A percentile compares a stretch with the other conserved stretches of the same genome.
Conservation (phyloP, 176 grass and related monocot species). For the Phoenix dactylifera region DNA sequence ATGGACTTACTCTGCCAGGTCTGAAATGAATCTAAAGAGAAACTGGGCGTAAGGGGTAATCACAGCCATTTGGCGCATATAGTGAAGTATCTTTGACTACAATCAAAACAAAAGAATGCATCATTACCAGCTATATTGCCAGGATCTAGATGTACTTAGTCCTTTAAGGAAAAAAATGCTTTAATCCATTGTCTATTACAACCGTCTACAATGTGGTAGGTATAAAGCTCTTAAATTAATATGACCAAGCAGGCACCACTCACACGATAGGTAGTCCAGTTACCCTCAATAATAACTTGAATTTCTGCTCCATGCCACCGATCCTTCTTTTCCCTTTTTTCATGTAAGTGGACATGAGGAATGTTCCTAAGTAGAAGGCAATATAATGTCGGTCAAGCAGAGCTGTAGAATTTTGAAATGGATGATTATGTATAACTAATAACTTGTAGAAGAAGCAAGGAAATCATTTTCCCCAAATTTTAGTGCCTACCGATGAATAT, state of each 20-base stretch:
- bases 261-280: slow-evolving; percentile 93
- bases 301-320: slow-evolving; percentile 91
- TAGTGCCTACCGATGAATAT: slow-evolving; percentile 86
- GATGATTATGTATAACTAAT: too few species aligned
- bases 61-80: slow-evolving; percentile 97
- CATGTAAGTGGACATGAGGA: slow-evolving; percentile 95
- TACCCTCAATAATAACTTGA: slow-evolving; percentile 97
- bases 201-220: too few species aligned
- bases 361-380: slow-evolving; percentile 63
- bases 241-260: slow-evolving; percentile 19
- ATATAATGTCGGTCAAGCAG: slow-evolving; percentile 17
- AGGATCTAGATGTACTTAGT: too few species aligned
- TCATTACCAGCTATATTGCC: too few species aligned
- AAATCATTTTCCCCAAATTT: not conserved
- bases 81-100: slow-evolving; percentile 94
- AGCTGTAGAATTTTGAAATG: slow-evolving; percentile 2
- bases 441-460: too few species aligned
- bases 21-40: slow-evolving; percentile 78
- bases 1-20: slow-evolving; percentile 59
- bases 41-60: slow-evolving; percentile 98
- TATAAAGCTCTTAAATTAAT: too few species aligned
- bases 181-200: too few species aligned
- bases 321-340: slow-evolving; percentile 75
- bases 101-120: too few species aligned
- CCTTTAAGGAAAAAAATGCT: too few species aligned